Conservation (phyloP, 106 monocot species). For the Xerophyta viscosa region DNA sequence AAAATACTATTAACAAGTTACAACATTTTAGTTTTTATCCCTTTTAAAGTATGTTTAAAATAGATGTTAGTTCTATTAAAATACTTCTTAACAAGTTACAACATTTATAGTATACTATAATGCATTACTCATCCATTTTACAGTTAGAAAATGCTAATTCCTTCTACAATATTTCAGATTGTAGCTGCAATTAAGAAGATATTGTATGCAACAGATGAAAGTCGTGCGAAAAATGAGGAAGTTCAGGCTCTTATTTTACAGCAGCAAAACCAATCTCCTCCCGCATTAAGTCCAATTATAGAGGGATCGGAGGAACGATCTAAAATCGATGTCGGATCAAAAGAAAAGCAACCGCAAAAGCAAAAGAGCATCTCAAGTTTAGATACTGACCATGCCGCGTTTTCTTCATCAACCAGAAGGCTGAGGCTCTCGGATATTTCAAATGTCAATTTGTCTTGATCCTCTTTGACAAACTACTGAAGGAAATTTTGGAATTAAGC, state of each 20-base stretch:
- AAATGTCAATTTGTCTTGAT: constrained; percentile 38
- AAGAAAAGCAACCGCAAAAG: constrained; percentile 62
- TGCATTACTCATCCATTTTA: background rate
- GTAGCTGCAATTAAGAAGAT: constrained; percentile 64
- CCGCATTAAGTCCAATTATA: constrained; percentile 46
- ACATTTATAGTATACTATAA: background rate
- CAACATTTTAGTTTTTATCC: too few relatives aligned
- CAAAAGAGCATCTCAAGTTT: constrained; percentile 60
- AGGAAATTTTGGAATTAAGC: too few relatives aligned
- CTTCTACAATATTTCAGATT: constrained; percentile 48
- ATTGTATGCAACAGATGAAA: constrained; percentile 62
- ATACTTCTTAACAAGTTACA: too few relatives aligned
- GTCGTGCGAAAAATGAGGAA: constrained; percentile 33
- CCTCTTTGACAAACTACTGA: constrained; percentile 41
- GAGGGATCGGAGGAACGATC: constrained; percentile 59
- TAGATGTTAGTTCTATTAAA: too few relatives aligned
- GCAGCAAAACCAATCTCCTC: constrained; percentile 19
- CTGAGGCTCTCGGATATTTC: constrained; percentile 80
- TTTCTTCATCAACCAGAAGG: constrained; percentile 47
- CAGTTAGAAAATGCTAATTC: too few relatives aligned
- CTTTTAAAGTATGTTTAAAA: too few relatives aligned
- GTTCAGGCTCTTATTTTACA: constrained; percentile 50
- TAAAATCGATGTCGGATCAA: constrained; percentile 22
- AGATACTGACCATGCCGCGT: constrained; percentile 52
- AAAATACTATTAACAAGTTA: too few relatives aligned